Conservation (phyloP, 805 yeast genomes). For the Blastobotrys americana region DNA sequence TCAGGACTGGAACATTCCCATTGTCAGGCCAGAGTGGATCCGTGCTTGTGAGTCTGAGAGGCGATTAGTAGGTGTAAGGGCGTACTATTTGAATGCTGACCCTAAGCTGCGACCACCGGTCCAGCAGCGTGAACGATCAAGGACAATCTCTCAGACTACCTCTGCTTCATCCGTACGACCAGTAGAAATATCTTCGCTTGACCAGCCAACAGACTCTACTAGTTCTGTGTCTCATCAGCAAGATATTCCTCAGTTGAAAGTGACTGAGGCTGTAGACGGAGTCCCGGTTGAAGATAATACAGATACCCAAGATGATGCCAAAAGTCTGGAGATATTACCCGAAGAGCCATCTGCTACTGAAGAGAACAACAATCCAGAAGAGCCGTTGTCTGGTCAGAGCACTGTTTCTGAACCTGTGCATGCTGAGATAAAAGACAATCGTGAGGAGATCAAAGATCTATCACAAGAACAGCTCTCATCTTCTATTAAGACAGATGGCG, state of each 20-base stretch:
- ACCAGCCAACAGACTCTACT: no score
- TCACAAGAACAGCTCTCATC: slow-evolving; percentile 4
- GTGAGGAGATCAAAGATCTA: slow-evolving; percentile 18
- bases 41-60: slow-evolving; percentile 87
- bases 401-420: slow-evolving; percentile 15
- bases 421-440: slow-evolving; percentile 19
- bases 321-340: not conserved
- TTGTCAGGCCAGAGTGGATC: slow-evolving; percentile 94
- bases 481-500: slow-evolving; percentile 5
- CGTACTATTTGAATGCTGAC: slow-evolving; percentile 41
- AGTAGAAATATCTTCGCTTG: no score
- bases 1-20: slow-evolving; percentile 77
- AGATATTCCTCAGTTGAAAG: slow-evolving; percentile 4
- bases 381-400: slow-evolving; percentile 13
- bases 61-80: slow-evolving; percentile 86
- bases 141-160: slow-evolving; percentile 17
- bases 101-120: slow-evolving; percentile 26
- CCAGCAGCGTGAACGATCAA: slow-evolving; percentile 14
- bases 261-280: slow-evolving; percentile 13
- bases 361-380: slow-evolving; percentile 11
- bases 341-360: slow-evolving; percentile 14
- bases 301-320: not conserved
- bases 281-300: slow-evolving; percentile 3
- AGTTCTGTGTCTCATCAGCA: slow-evolving; percentile 2
- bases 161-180: slow-evolving; percentile 6